phyloP scores from a whole-genome alignment of 108 stramenopile species.

The Mediolabrus comicus region DNA sequence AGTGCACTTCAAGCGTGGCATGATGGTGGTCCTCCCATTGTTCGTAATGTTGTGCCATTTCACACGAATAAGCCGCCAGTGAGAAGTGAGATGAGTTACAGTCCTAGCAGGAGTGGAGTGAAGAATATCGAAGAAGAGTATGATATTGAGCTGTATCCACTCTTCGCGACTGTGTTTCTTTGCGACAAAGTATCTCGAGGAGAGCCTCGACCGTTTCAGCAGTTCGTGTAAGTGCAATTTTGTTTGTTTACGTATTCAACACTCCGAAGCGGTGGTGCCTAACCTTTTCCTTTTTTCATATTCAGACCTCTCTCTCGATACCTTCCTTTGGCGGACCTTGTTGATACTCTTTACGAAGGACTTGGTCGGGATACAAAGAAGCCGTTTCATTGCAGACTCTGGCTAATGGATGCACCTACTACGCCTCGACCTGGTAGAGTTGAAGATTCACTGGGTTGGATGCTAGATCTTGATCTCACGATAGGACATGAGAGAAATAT shows the following conservation, averaged over 20 bases:
- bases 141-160: constrained; percentile 86
- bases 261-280: neutral
- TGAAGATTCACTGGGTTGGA: constrained; percentile 48
- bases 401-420: constrained; percentile 56
- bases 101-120: constrained; percentile 14
- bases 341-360: constrained; percentile 70
- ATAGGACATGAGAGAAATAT: constrained; percentile 67
- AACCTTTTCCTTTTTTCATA: neutral
- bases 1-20: constrained; percentile 89
- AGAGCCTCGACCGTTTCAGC: constrained; percentile 85
- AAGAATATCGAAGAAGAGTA: constrained; percentile 50
- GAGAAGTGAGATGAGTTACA: constrained; percentile 28
- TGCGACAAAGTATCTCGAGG: constrained; percentile 76
- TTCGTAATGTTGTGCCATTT: constrained; percentile 76
- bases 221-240: constrained; percentile 35
- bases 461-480: constrained; percentile 65
- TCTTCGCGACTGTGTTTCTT: constrained; percentile 81
- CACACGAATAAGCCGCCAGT: constrained; percentile 21
- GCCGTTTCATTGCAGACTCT: constrained; percentile 57
- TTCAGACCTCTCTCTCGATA: constrained; percentile 66
- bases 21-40: constrained; percentile 89
- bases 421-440: constrained; percentile 20
- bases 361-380: constrained; percentile 66
- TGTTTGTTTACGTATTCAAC: neutral
- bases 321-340: constrained; percentile 59